These are phyloP conservation scores for Hordeum vulgare DNA, from an alignment of 176 grass and related monocot species.

Conservation along the genomic window MorexV3_pseudomolecules_assembly NC_058521.1:529408036-529408535, in stretches of 20 bases:
- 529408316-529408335: neutral
- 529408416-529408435: conserved; percentile 55
- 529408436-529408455: conserved; percentile 57
- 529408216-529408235: neutral
- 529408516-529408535: conserved; percentile 59
- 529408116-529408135: neutral
- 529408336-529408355: neutral
- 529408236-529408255: neutral
- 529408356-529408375: neutral
- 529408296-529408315: neutral
- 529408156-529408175: neutral
- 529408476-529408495: conserved; percentile 60
- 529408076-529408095: no score
- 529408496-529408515: conserved; percentile 42
- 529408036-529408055: no score
- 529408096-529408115: neutral
- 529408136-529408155: neutral
- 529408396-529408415: neutral
- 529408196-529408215: neutral
- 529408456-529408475: conserved; percentile 76
- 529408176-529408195: neutral
- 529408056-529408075: no score
- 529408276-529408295: neutral
- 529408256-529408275: neutral
- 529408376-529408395: neutral